Percentiles rank a stretch among this genome's conserved stretches.
Evolutionary conservation across 139 green algal genomes (phyloP).

Genomic region (Edaphochlamys debaryana): DNA sequence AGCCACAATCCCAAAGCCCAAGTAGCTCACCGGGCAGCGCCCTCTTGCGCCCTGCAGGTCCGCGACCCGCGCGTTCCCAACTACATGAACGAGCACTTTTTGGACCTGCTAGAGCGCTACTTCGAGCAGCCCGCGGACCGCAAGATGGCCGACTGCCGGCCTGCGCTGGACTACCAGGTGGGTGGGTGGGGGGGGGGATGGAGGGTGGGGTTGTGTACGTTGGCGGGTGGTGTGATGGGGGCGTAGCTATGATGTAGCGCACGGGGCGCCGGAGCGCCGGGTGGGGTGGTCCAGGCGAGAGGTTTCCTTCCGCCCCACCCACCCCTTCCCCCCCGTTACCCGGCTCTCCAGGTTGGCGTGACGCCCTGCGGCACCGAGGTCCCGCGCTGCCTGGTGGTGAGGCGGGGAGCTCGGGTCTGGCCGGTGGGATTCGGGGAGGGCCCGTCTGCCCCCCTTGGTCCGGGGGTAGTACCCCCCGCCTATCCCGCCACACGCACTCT

Average conservation of each 20-base stretch:
- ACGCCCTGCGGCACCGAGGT: constrained; percentile 88
- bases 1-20: not conserved
- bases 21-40: not conserved
- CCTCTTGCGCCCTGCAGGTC: no score
- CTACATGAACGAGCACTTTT: constrained; percentile 77
- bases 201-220: not conserved
- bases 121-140: constrained; percentile 69
- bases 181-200: not conserved
- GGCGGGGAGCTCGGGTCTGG: not conserved
- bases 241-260: no score
- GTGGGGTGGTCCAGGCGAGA: no score
- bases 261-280: no score
- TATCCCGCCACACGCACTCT: no score
- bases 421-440: not conserved
- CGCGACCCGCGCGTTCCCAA: constrained; percentile 77
- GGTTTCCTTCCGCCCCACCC: no score
- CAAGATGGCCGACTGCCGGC: constrained; percentile 77
- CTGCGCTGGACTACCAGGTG: constrained; percentile 84
- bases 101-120: constrained; percentile 91
- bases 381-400: constrained; percentile 70
- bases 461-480: no score
- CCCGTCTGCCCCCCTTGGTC: no score
- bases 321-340: no score
- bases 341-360: constrained; percentile 80
- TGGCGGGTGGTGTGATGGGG: not conserved